These are phyloP conservation scores for Barnettozyma wickerhamii DNA, from an alignment of 805 yeast species.

Conservation along the genomic window DNA sequence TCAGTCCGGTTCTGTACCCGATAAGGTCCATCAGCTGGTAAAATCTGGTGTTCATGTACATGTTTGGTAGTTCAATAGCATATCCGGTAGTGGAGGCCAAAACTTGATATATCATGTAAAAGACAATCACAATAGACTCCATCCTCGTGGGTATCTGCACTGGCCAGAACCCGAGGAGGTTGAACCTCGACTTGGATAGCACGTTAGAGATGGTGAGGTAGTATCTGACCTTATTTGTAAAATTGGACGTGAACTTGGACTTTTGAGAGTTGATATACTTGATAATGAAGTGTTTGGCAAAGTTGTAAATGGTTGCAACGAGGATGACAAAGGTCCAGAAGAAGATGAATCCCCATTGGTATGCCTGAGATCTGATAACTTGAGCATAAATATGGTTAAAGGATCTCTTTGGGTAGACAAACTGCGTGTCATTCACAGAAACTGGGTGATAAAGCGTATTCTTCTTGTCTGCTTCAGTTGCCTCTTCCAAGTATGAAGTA, in stretches of 20 bases:
- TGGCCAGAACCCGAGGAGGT: constrained; percentile 23
- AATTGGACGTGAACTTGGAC: constrained; percentile 12
- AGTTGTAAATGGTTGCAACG: constrained; percentile 28
- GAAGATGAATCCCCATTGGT: constrained; percentile 43
- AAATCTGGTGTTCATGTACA: constrained; percentile 29
- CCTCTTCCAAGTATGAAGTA: constrained; percentile 28
- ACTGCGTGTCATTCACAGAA: constrained; percentile 28
- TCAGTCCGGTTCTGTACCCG: constrained; percentile 51
- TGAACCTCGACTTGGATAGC: constrained; percentile 21
- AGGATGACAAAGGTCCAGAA: constrained; percentile 35
- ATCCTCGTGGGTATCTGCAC: constrained; percentile 28
- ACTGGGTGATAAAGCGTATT: constrained; percentile 30
- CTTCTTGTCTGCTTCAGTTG: constrained; percentile 23
- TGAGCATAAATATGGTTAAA: constrained; percentile 35
- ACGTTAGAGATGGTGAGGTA: constrained; percentile 27
- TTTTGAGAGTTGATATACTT: constrained; percentile 20
- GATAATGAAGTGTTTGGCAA: constrained; percentile 25
- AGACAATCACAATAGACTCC: constrained; percentile 27
- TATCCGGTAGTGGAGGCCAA: constrained; percentile 34
- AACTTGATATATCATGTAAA: constrained; percentile 29
- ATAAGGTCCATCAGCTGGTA: constrained; percentile 33
- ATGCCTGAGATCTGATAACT: constrained; percentile 35
- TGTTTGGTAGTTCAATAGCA: constrained; percentile 34
- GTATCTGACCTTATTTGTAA: constrained; percentile 21
- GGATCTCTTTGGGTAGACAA: constrained; percentile 29